Percentiles rank a stretch among this genome's conserved stretches.
Evolutionary conservation across 177 flowering plant genomes (phyloP).

Genomic region (Tripterygium wilfordii): DNA sequence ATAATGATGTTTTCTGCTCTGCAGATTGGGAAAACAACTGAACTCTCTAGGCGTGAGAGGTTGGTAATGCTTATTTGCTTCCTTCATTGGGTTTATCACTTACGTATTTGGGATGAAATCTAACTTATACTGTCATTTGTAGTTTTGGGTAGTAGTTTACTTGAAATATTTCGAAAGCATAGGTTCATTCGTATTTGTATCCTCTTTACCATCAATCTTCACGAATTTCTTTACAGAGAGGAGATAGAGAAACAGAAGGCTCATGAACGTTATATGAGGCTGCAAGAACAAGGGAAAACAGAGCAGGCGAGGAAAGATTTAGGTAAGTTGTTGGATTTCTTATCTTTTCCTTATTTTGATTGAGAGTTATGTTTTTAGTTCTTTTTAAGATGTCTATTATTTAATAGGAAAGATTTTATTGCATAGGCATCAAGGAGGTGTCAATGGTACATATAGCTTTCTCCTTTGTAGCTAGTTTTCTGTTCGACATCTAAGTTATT

Average conservation of each 20-base stretch:
- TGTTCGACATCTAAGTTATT: too few relatives aligned
- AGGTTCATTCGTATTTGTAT: too few relatives aligned
- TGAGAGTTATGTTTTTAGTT: background rate
- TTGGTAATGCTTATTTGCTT: too few relatives aligned
- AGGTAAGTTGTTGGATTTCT: constrained; percentile 29
- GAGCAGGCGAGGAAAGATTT: constrained; percentile 89
- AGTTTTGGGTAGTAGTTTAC: too few relatives aligned
- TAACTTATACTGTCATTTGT: too few relatives aligned
- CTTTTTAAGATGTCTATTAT: too few relatives aligned
- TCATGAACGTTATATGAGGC: constrained; percentile 86
- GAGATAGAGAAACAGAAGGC: constrained; percentile 87
- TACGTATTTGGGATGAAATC: background rate
- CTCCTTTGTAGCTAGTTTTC: too few relatives aligned
- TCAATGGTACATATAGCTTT: too few relatives aligned
- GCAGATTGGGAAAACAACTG: constrained; percentile 76
- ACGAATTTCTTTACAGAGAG: constrained; percentile 43
- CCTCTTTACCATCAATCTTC: background rate
- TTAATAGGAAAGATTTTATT: too few relatives aligned
- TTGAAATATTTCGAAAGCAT: too few relatives aligned
- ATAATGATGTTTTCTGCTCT: background rate
- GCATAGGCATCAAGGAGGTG: too few relatives aligned
- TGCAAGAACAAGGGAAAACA: constrained; percentile 94
- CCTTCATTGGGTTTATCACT: background rate
- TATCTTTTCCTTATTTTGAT: background rate
- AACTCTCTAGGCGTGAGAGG: constrained; percentile 96